Percentiles rank a stretch among this genome's conserved stretches.
phyloP scores from a whole-genome alignment of 2,329 filamentous ascomycete genomes.

The Sordariomycetes sp. region DNA sequence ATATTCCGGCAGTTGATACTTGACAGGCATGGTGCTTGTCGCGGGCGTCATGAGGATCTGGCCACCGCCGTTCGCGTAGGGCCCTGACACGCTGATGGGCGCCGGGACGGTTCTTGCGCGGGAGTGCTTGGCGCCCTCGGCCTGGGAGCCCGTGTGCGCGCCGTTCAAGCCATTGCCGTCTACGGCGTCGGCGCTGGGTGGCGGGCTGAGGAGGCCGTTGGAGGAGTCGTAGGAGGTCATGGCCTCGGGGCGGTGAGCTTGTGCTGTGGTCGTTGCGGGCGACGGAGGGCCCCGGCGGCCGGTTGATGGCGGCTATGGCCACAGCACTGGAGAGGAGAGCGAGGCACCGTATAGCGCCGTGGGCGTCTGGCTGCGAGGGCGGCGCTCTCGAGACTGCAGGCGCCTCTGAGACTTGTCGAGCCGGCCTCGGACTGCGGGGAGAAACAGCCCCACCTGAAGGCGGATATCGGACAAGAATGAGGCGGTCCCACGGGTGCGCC shows the following conservation, averaged over 20 bases:
- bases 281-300: too few species aligned
- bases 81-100: slow-evolving; percentile 1
- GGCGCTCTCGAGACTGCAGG: too few species aligned
- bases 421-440: too few species aligned
- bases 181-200: not conserved
- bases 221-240: not conserved
- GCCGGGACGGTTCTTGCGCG: not conserved
- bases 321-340: too few species aligned
- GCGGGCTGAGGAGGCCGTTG: not conserved
- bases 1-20: slow-evolving; percentile 15
- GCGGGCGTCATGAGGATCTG: slow-evolving; percentile 7
- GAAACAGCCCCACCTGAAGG: too few species aligned
- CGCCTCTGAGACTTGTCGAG: too few species aligned
- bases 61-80: slow-evolving; percentile 1
- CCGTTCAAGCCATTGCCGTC: not conserved
- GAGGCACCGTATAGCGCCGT: too few species aligned
- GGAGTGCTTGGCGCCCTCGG: not conserved
- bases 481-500: too few species aligned
- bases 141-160: not conserved
- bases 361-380: too few species aligned
- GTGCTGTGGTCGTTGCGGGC: too few species aligned
- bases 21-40: slow-evolving; percentile 19
- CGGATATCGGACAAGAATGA: too few species aligned
- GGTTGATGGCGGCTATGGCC: too few species aligned
- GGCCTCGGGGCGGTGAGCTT: not conserved